Evolutionary conservation across 257 asterid genomes (phyloP).

Genomic region (Scutellaria baicalensis): DNA sequence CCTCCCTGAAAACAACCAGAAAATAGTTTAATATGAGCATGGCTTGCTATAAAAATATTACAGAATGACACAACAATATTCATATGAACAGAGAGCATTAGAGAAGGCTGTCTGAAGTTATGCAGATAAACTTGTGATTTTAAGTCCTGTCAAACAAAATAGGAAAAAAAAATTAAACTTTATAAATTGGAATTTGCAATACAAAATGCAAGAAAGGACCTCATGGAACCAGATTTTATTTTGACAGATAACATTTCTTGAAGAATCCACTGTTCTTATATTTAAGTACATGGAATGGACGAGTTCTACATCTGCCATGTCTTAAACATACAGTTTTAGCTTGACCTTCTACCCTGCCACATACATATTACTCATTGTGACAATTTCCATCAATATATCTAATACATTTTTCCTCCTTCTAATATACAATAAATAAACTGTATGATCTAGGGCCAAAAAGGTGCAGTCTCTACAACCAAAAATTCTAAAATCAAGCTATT

Average conservation of each 20-base stretch:
- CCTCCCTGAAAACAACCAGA: constrained; percentile 67
- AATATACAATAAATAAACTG: neutral
- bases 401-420: neutral
- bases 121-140: neutral
- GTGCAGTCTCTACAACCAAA: neutral
- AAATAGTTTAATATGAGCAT: constrained; percentile 13
- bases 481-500: neutral
- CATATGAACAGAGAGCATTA: constrained; percentile 2
- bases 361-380: neutral
- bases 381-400: neutral
- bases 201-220: too few species aligned
- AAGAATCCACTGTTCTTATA: neutral
- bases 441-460: neutral
- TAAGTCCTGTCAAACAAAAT: too few species aligned
- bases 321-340: neutral
- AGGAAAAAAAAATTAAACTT: too few species aligned
- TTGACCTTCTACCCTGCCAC: neutral
- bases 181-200: too few species aligned
- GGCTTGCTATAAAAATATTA: neutral
- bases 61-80: neutral
- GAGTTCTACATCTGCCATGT: neutral
- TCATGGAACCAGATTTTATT: too few species aligned
- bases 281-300: neutral
- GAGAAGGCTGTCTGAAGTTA: neutral
- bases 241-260: too few species aligned